Base-by-base conservation (phyloP, 1,284 basidiomycete genomes). In the Mycena citricolor region DNA sequence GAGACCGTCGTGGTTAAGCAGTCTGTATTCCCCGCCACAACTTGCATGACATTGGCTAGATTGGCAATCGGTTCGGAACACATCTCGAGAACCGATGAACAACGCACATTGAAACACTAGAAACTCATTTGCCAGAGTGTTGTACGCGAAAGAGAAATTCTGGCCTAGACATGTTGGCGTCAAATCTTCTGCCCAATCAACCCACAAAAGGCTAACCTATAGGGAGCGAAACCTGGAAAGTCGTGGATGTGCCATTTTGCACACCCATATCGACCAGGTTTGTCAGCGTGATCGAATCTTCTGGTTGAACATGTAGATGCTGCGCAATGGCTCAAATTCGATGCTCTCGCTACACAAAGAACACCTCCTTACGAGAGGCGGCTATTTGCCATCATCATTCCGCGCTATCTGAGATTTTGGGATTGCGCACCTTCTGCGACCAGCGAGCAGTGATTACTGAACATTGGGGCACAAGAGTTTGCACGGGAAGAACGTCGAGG, bases 301-400 rank as follows among this genome's bases (percentile, higher is more conserved):
- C 36, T 11, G 42, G 35, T 32, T 44, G 42, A 25, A 44, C 36
- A 14, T 39, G 42, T 19, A 44, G 31, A 32, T 44, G 42, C 42
- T 44, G 16, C 13, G 4, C 24, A 28, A 30, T 29, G 11, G n/a
- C 13, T 8, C 4, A 16, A 19, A 6, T 5, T 6, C 5, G 7
- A 14, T 19, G 8, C 4, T 3, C 17, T n/a, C n/a, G n/a, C n/a
- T n/a, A n/a, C 19, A 39, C 14, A 14, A 30, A 16, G 29, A n/a
- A 14, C 7, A 13, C n/a, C n/a, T n/a, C n/a, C n/a, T n/a, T n/a
- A n/a, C n/a, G n/a, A n/a, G n/a, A n/a, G n/a, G n/a, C n/a, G n/a
- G n/a, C n/a, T n/a, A n/a, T n/a, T n/a, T n/a, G n/a, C n/a, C n/a
- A n/a, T n/a, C n/a, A n/a, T n/a, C n/a, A n/a, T n/a, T n/a, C n/a